Evolutionary conservation across 768 basidiomycete species (phyloP).

Genomic region (Leccinum imitatum): DNA sequence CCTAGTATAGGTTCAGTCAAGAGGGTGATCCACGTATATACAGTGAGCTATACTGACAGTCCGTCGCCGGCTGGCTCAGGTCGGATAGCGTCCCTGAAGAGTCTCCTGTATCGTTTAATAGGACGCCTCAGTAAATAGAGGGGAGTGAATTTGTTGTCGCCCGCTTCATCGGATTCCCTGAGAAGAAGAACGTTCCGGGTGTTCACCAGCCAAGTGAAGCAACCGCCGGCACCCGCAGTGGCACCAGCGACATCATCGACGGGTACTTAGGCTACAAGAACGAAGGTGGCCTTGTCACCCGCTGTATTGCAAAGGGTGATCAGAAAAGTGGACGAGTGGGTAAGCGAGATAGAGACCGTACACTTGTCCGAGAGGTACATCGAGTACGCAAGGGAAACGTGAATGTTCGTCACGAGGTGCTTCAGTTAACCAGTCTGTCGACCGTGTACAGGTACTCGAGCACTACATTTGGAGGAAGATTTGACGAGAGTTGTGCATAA

Average conservation of each 20-base stretch:
- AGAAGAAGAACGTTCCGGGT: slow-evolving; percentile 17
- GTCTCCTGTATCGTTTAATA: slow-evolving; percentile 5
- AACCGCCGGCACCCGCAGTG: neutral
- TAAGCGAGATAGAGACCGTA: neutral
- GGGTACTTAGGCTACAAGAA: slow-evolving; percentile 17
- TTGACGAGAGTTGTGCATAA: slow-evolving; percentile 31
- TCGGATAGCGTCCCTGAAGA: slow-evolving; percentile 19
- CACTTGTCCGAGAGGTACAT: slow-evolving; percentile 34
- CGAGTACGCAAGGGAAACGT: slow-evolving; percentile 32
- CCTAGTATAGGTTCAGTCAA: slow-evolving; percentile 11
- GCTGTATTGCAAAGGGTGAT: slow-evolving; percentile 9
- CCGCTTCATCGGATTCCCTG: slow-evolving; percentile 15
- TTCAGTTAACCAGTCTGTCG: slow-evolving; percentile 27
- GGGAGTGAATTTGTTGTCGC: slow-evolving; percentile 18
- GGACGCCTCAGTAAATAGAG: slow-evolving; percentile 21
- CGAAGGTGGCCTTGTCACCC: slow-evolving; percentile 22
- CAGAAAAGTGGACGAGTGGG: neutral
- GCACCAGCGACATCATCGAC: neutral
- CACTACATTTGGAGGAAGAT: slow-evolving; percentile 16
- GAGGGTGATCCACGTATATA: neutral
- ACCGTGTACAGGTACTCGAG: slow-evolving; percentile 28
- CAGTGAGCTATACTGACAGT: slow-evolving; percentile 15
- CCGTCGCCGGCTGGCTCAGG: slow-evolving; percentile 17
- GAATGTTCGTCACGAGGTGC: slow-evolving; percentile 31
- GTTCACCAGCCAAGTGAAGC: slow-evolving; percentile 21